Evolutionary conservation across 1,284 basidiomycete species (phyloP), one percentile per base, ranked within the genome.

Genomic region (Melampsora americana): DNA sequence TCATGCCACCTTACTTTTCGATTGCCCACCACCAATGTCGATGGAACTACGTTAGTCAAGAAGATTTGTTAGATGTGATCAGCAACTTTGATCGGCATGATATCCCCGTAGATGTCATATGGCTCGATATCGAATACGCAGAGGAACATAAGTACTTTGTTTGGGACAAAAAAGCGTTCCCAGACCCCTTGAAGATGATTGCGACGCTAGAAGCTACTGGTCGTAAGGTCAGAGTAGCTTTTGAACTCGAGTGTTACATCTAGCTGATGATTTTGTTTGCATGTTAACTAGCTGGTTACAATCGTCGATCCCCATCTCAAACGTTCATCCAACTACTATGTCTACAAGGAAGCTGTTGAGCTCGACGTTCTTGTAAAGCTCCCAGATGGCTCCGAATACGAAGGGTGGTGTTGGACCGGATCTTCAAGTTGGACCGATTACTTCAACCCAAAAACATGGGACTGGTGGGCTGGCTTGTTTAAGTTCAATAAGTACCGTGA

Each of bases 201-300:
- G n/a, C n/a, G n/a, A n/a, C n/a, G n/a, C n/a, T n/a, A n/a, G n/a
- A n/a, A n/a, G n/a, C n/a, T 94, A 84, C 99, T 98, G 86, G 95
- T 98, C 83, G 92, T 98, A 76, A 99, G 96, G 96, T 90, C 98
- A n/a, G n/a, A n/a, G n/a, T n/a, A n/a, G n/a, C n/a, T n/a, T n/a
- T n/a, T n/a, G n/a, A n/a, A n/a, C 81, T 86, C 90, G 79, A 91
- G 11, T 42, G 14, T 12, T 16, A 9, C 20, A 32, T 23, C 35
- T 60, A n/a, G n/a, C n/a, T n/a, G n/a, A n/a, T n/a, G n/a, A n/a
- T n/a, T 64, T 9, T 60, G 0, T 23, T 66, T 56, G n/a, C n/a
- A n/a, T n/a, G n/a, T n/a, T n/a, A n/a, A 30, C 5, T 79, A 95
- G 92, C 95, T 98, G 89, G 95, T 98, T 53, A 90, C 95, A 65